Evolutionary conservation across 176 grass and related monocot species (phyloP), one percentile per base, ranked within the genome.

Genomic region (Triticum urartu): DNA sequence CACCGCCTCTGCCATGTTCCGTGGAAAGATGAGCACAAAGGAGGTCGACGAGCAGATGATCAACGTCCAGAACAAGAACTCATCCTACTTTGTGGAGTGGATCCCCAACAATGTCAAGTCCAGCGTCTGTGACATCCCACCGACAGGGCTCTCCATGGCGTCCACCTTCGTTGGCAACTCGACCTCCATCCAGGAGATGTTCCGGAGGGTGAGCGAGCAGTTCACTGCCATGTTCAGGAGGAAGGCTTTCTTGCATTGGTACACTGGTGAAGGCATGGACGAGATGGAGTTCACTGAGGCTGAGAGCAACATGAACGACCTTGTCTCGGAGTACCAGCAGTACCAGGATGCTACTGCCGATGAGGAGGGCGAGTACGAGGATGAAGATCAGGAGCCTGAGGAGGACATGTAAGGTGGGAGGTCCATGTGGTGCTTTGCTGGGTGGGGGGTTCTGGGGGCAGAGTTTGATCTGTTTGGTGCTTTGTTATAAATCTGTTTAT

Each of bases 31-130:
- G 91, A 93, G 94, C 82, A 96, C 94, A 22, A 95, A 95, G 82
- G 93, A 95, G 74, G 93, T 95, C 0, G 93, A 95, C 7, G 93
- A 95, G 81, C 94, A 96, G 82, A 96, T 96, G 91, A 96, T 96
- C 52, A 96, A 96, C 6, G 94, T 96, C 79, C 94, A 96, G 79
- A 96, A 96, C 87, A 96, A 96, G 89, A 96, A 96, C 84, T 96
- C 94, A 0, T 93, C 91, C 45, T 96, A 93, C 78, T 96, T 96
- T 14, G 91, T 96, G 0, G 94, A 96, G 82, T 96, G 94, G 94
- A 96, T 96, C 75, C 91, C 94, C 21, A 96, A 96, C 87, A 96
- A 96, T 3, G 94, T 96, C 15, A 96, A 96, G 86, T 96, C 94
- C 71, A 96, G 94, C 1, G 91, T 96, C 20, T 96, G 94, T 30